Evolutionary conservation across 371 early-diverging fungal species (phyloP).

Genomic region (Amoeboaphelidium protococcarum): DNA sequence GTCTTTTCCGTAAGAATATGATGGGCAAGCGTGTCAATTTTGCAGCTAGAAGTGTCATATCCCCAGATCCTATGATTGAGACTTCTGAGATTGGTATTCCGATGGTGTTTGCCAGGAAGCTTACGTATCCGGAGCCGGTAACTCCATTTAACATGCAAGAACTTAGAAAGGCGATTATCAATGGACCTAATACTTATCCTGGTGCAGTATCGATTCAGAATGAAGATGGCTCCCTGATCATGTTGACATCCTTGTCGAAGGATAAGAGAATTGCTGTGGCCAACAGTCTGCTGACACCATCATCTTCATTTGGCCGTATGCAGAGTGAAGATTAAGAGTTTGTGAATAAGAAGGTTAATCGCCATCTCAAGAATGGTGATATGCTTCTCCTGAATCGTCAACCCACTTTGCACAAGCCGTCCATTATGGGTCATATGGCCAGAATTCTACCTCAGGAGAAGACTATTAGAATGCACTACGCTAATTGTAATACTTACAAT

Average conservation of each 20-base stretch:
- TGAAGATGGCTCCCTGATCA: conserved; percentile 71
- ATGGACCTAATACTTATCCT: conserved; percentile 94
- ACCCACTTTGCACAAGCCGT: conserved; percentile 98
- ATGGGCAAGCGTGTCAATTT: conserved; percentile 99
- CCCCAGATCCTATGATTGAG: conserved; percentile 96
- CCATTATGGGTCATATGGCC: conserved; percentile 97
- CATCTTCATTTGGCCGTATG: conserved; percentile 1
- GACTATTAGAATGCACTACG: conserved; percentile 99
- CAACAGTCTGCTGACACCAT: conserved; percentile 73
- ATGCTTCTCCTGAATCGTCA: conserved; percentile 95
- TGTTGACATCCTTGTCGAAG: conserved; percentile 40
- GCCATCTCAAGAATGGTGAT: conserved; percentile 94
- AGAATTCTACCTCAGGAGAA: conserved; percentile 90
- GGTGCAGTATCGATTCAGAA: conserved; percentile 85
- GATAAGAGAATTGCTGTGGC: conserved; percentile 86
- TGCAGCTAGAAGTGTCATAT: conserved; percentile 97
- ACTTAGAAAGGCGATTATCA: conserved; percentile 81
- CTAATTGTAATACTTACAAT: conserved; percentile 77
- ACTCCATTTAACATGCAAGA: conserved; percentile 80
- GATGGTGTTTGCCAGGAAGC: conserved; percentile 79
- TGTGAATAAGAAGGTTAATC: conserved; percentile 80
- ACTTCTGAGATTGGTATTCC: conserved; percentile 97
- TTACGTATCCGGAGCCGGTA: conserved; percentile 97
- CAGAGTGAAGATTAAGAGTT: conserved; percentile 16
- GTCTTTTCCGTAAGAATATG: conserved; percentile 98